A percentile compares a stretch with the other conserved stretches of the same genome.
Evolutionary conservation across 2,329 filamentous ascomycete genomes (phyloP).

Genomic region (Pseudogymnoascus sp.): DNA sequence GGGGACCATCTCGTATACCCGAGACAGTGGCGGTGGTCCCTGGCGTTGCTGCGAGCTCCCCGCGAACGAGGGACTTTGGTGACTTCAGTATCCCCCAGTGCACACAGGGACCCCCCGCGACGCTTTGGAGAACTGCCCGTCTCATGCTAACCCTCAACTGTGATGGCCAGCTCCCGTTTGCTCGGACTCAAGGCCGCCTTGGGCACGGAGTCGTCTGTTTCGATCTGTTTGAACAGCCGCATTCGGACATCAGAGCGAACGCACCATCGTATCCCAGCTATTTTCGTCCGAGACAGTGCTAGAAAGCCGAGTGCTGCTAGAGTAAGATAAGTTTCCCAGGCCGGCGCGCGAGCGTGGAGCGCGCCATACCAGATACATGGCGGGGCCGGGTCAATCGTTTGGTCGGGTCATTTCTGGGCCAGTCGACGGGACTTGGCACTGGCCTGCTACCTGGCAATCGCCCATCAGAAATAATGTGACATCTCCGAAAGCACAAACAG

Average conservation of each 20-base stretch:
- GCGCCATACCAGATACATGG: neutral
- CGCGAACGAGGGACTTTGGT: neutral
- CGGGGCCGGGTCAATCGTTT: neutral
- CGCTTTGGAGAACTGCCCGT: neutral
- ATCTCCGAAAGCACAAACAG: neutral
- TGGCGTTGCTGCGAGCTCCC: neutral
- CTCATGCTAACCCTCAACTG: neutral
- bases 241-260: neutral
- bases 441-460: neutral
- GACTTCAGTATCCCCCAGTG: neutral
- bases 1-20: neutral
- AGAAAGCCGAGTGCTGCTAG: neutral
- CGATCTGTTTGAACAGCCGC: neutral
- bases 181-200: neutral
- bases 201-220: neutral
- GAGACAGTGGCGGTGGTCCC: neutral
- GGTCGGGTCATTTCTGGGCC: neutral
- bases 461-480: neutral
- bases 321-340: neutral
- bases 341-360: neutral
- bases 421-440: neutral
- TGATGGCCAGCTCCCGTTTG: neutral
- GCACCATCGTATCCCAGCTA: neutral
- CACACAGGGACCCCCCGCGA: neutral
- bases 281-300: slow-evolving; percentile 3